Percentiles rank a stretch among this genome's conserved stretches.
phyloP scores from a whole-genome alignment of 2,329 filamentous ascomycete genomes.

The Sporothrix luriei region DNA sequence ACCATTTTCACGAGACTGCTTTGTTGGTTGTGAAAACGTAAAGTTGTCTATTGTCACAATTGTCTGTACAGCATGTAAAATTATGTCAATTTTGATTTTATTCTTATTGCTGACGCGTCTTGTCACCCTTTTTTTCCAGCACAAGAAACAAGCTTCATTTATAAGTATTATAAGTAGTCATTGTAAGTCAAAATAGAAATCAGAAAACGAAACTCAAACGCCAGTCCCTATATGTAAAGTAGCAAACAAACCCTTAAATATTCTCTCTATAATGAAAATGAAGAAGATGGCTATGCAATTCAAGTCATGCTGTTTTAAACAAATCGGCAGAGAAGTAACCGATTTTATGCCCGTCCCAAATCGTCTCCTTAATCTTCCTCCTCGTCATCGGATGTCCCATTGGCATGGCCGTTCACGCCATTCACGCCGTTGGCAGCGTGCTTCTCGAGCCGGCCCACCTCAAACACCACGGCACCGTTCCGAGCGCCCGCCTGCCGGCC shows the following conservation, averaged over 20 bases:
- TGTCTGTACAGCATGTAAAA: no score
- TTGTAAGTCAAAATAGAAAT: no score
- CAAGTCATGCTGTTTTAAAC: constrained; percentile 11
- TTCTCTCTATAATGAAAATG: constrained; percentile 11
- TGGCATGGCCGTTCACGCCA: constrained; percentile 26
- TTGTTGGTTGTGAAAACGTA: no score
- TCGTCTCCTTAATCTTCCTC: constrained; percentile 30
- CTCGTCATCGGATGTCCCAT: constrained; percentile 30
- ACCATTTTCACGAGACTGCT: no score
- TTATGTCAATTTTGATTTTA: no score
- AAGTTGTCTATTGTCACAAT: not conserved
- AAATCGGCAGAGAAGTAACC: not conserved
- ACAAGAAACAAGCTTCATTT: no score
- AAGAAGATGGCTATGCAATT: constrained; percentile 29
- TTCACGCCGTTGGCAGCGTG: not conserved
- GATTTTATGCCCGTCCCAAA: not conserved
- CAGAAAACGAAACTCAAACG: not conserved
- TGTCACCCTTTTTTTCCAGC: no score
- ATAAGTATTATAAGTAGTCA: no score
- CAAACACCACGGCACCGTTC: constrained; percentile 87
- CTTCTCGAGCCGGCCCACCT: constrained; percentile 54
- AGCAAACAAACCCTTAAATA: constrained; percentile 13
- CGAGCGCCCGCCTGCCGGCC: constrained; percentile 64
- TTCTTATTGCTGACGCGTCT: no score
- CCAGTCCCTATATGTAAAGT: constrained; percentile 12